Conservation (phyloP, 106 monocot genomes). For the Dendrobium huoshanense region DNA sequence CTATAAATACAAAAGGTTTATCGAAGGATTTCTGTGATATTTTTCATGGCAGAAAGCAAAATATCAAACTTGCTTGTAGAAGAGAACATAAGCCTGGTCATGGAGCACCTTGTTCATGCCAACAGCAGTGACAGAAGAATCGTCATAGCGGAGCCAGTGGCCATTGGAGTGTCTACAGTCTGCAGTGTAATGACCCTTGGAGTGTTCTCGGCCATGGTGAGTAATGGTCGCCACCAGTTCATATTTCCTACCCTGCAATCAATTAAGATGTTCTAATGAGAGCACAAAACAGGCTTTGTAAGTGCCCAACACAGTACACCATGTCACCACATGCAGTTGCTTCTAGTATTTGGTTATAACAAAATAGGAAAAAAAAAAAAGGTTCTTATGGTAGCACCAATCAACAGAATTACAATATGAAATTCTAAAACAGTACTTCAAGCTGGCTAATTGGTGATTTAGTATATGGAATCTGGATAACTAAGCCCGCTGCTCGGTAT, state of each 20-base stretch:
- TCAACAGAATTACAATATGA: too few relatives aligned
- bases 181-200: slow-evolving; percentile 20
- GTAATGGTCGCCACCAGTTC: slow-evolving; percentile 23
- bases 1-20: background rate
- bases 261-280: background rate
- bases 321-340: too few relatives aligned
- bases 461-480: too few relatives aligned
- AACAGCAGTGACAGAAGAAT: slow-evolving; percentile 11
- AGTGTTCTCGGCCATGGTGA: slow-evolving; percentile 20
- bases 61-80: slow-evolving; percentile 24
- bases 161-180: slow-evolving; percentile 9
- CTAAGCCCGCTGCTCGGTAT: too few relatives aligned
- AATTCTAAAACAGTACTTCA: too few relatives aligned
- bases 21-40: background rate
- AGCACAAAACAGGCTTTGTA: too few relatives aligned
- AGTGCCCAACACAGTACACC: too few relatives aligned
- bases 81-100: slow-evolving; percentile 25
- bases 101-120: slow-evolving; percentile 13
- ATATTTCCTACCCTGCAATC: slow-evolving; percentile 24
- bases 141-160: slow-evolving; percentile 21
- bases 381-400: too few relatives aligned
- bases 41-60: background rate
- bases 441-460: too few relatives aligned
- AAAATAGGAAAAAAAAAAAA: too few relatives aligned
- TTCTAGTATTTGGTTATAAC: too few relatives aligned